Evolutionary conservation across 148 eudicot species (phyloP).

Genomic region (Drosera capensis): DNA sequence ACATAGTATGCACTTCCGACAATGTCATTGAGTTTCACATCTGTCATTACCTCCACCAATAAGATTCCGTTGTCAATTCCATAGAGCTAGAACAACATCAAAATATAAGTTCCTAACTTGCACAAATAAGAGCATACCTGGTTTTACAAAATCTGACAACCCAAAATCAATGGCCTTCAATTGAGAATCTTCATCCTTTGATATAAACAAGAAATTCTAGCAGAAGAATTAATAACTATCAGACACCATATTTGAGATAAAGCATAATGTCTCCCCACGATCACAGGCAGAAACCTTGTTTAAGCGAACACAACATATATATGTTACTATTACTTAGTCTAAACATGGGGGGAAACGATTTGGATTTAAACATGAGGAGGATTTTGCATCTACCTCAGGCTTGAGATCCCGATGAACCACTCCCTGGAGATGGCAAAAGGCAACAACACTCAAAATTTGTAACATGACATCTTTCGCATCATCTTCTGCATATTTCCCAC

Average conservation of each 20-base stretch:
- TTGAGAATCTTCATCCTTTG: constrained; percentile 40
- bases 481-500: constrained; percentile 79
- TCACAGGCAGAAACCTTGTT: not conserved
- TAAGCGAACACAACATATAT: not conserved
- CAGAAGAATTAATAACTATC: constrained; percentile 10
- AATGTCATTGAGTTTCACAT: constrained; percentile 26
- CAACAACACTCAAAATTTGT: constrained; percentile 62
- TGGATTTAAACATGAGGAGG: not conserved
- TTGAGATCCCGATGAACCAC: constrained; percentile 94
- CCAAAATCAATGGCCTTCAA: constrained; percentile 48
- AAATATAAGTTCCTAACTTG: not conserved
- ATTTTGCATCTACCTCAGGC: constrained; percentile 53
- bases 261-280: too few relatives aligned
- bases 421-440: constrained; percentile 90
- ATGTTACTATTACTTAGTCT: not conserved
- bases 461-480: constrained; percentile 66
- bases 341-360: not conserved
- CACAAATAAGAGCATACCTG: constrained; percentile 18
- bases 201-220: constrained; percentile 44
- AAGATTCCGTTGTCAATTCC: not conserved
- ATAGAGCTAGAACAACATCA: not conserved
- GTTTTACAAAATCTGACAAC: constrained; percentile 37
- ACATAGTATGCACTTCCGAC: constrained; percentile 42
- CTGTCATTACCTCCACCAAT: constrained; percentile 12
- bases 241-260: constrained; percentile 6